A percentile compares a stretch with the other conserved stretches of the same genome.
These are phyloP conservation scores for Gymnopilus dilepis DNA, from an alignment of 768 basidiomycete species.

Conservation along the genomic window DNA sequence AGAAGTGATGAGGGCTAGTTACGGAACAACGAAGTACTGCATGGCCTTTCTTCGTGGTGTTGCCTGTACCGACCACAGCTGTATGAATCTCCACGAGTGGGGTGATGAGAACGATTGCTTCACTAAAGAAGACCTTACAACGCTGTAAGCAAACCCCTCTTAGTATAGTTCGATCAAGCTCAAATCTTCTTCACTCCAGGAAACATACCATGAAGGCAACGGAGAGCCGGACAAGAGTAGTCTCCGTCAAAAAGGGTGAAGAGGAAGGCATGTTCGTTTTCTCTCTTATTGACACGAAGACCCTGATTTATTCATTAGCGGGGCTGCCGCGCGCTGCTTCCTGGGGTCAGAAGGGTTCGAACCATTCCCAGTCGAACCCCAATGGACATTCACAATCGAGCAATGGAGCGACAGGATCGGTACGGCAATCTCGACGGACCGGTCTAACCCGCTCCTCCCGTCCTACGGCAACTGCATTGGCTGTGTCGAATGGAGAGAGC, in stretches of 20 bases:
- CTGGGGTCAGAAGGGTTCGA: constrained; percentile 57
- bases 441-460: constrained; percentile 53
- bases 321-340: constrained; percentile 73
- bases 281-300: constrained; percentile 16
- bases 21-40: constrained; percentile 98
- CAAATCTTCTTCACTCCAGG: constrained; percentile 42
- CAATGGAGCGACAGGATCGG: constrained; percentile 15
- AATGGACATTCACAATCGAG: constrained; percentile 12
- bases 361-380: constrained; percentile 20
- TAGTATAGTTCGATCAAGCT: constrained; percentile 12
- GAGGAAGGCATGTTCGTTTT: constrained; percentile 52
- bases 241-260: constrained; percentile 62
- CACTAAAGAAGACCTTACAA: constrained; percentile 94
- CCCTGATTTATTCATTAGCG: constrained; percentile 26
- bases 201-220: constrained; percentile 94
- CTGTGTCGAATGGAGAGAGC: constrained; percentile 34
- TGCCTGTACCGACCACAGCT: constrained; percentile 84
- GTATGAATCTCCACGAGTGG: constrained; percentile 97
- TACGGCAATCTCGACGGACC: constrained; percentile 51
- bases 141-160: constrained; percentile 59
- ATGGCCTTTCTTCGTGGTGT: constrained; percentile 90
- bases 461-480: constrained; percentile 29
- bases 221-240: constrained; percentile 64
- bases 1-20: constrained; percentile 90
- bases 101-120: constrained; percentile 98